A percentile compares a stretch with the other conserved stretches of the same genome.
phyloP scores from a whole-genome alignment of 2,329 filamentous ascomycete species.

The Shiraia sp. region DNA sequence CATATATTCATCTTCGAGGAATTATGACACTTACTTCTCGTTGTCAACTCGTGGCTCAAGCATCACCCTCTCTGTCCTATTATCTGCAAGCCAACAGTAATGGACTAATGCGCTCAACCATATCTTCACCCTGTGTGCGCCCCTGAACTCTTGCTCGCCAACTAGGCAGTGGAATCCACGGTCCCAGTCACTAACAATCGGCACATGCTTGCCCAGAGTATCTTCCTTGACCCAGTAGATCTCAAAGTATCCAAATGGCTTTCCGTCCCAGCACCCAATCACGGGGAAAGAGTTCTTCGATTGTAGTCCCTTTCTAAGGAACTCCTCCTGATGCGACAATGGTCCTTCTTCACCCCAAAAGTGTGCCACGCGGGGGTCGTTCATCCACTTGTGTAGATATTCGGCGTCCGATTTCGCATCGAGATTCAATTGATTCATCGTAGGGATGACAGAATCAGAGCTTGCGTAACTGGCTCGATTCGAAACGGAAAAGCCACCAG shows the following conservation, averaged over 20 bases:
- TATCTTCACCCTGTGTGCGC: conserved; percentile 71
- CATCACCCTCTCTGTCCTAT: conserved; percentile 79
- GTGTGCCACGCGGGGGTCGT: conserved; percentile 77
- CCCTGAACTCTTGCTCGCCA: conserved; percentile 89
- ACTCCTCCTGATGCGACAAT: conserved; percentile 62
- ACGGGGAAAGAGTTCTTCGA: conserved; percentile 82
- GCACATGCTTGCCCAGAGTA: conserved; percentile 69
- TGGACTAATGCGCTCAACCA: conserved; percentile 91
- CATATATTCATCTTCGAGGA: not conserved
- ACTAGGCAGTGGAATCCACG: conserved; percentile 86
- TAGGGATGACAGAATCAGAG: conserved; percentile 53
- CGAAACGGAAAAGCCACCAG: conserved; percentile 25
- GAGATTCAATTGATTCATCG: conserved; percentile 28
- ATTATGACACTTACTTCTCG: conserved; percentile 66
- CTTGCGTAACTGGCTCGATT: conserved; percentile 46
- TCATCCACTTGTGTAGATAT: conserved; percentile 85
- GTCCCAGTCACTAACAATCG: conserved; percentile 76
- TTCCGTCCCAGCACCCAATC: conserved; percentile 91
- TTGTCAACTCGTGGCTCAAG: conserved; percentile 94
- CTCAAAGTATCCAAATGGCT: conserved; percentile 96
- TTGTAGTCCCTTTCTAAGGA: conserved; percentile 68
- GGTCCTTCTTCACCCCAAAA: conserved; percentile 77
- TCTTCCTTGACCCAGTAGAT: conserved; percentile 99
- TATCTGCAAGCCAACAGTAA: conserved; percentile 76
- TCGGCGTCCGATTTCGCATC: conserved; percentile 60